Base-by-base conservation (phyloP, 106 monocot genomes). In the Dendrobium huoshanense region DNA sequence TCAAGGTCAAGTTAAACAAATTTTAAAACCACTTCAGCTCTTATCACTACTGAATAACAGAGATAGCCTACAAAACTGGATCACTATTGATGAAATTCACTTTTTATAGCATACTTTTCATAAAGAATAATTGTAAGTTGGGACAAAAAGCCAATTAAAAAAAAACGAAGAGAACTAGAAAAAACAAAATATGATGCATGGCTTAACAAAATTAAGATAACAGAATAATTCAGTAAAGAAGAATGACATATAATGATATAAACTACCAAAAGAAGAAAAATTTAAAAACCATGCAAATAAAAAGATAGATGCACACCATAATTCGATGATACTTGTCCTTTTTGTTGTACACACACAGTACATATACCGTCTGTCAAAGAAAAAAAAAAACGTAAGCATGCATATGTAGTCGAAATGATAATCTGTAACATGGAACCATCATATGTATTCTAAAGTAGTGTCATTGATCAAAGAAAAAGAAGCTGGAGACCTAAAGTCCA, bases 281-380 rank as follows among this genome's bases (percentile, higher is more conserved):
- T 15, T 31, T 37, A 37, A 31, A 70, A 70, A 31, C 3, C 15
- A 29, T 70, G 70, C 61, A 61, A 70, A 37, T 70, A 70, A 70
- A 70, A 37, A n/a, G 2, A 25, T 76, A 22, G 76, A 76, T 48
- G 83, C 93, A 9, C 81, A 96, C 96, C 81, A 83, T 96, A 27
- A 94, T 87, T 55, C 86, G 82, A 72, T 92, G 82, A 82, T 94
- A 41, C 84, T 89, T 91, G 81, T 98, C 96, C 70, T 94, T 96
- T 82, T 90, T 94, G 94, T 92, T 96, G 86, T 96, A 92, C 45
- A 94, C 86, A 68, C 87, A 92, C 77, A 96, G 82, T 27, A 96
- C 93, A 78, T 94, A 96, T 47, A 96, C 86, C 82, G 85, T 89
- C 96, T 96, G 90, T 43, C 33, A 37, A 37, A 37, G 37, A 79